Base-by-base conservation (phyloP, 129 eudicot genomes). In the Saposhnikovia divaricata region DNA sequence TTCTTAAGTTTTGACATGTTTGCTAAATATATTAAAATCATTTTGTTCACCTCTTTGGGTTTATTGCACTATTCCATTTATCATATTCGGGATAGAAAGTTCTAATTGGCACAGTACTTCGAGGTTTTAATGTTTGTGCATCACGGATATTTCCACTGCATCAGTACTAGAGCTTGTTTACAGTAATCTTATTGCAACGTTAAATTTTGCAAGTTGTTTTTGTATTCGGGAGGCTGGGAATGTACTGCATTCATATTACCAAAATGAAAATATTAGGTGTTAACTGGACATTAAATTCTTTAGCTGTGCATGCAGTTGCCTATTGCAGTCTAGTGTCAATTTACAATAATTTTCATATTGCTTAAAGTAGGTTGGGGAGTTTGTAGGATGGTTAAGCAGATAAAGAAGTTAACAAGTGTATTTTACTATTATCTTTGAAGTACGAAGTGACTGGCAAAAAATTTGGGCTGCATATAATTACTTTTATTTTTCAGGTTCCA, bases 401-500 rank as follows among this genome's bases (percentile, higher is more conserved):
- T 74, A 1, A n/a, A 8, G 6, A 27, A 74, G 4, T 9, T 25
- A 44, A 74, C 2, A 31, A 74, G 10, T 44, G 19, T 25, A 2
- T 5, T 68, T 2, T 31, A 15, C 39, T 68, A 43, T 74, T 11
- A 23, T 74, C 37, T 23, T 44, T 44, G 38, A 74, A 44, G 57
- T 23, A 42, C 14, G 18, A 46, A 74, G 55, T 46, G 25, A 6
- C 48, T 18, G 7, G 1, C 23, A 31, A 39, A 74, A 74, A 25
- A 7, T 25, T 45, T 37, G 23, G 21, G 42, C 63, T 77, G 40
- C 57, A 61, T 45, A 15, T 59, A 61, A 42, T 39, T 74, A 19
- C 73, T 80, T 72, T 46, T 4, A 23, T 1, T 81, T 61, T 70
- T 68, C 89, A 94, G 98, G 97, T 94, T 91, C 84, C 93, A 89